Evolutionary conservation across 371 early-diverging fungal species (phyloP).

Genomic region (Thermomucor indicae-seudaticae): DNA sequence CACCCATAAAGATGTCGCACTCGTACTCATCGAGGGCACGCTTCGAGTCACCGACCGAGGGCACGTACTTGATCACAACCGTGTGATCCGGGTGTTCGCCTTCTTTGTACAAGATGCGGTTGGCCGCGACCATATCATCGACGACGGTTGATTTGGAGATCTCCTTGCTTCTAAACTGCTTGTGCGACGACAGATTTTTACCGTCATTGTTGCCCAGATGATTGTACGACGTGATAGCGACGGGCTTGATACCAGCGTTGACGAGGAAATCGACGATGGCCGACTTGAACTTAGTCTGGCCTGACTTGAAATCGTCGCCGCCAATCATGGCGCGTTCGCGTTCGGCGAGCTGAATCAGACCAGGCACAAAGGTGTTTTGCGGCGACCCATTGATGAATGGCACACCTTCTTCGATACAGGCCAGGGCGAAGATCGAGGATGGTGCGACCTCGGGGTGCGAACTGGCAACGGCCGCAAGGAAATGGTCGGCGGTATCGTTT

Average conservation of each 20-base stretch:
- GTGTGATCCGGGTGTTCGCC: slow-evolving; percentile 95
- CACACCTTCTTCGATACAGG: slow-evolving; percentile 89
- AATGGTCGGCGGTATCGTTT: slow-evolving; percentile 93
- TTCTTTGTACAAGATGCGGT: slow-evolving; percentile 80
- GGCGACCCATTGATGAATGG: slow-evolving; percentile 98
- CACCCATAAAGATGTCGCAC: slow-evolving; percentile 97
- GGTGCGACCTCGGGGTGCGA: slow-evolving; percentile 91
- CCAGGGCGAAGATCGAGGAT: slow-evolving; percentile 95
- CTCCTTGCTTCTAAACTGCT: slow-evolving; percentile 97
- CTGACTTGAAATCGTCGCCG: slow-evolving; percentile 98
- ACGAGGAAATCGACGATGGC: slow-evolving; percentile 97
- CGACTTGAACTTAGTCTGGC: slow-evolving; percentile 98
- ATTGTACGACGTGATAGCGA: slow-evolving; percentile 95
- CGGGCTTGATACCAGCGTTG: slow-evolving; percentile 96
- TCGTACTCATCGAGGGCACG: slow-evolving; percentile 97
- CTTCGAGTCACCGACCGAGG: slow-evolving; percentile 95
- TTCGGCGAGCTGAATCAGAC: slow-evolving; percentile 85
- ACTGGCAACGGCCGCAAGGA: slow-evolving; percentile 73
- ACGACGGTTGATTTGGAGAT: slow-evolving; percentile 97
- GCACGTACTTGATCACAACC: slow-evolving; percentile 97
- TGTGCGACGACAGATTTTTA: slow-evolving; percentile 92
- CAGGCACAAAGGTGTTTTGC: slow-evolving; percentile 98
- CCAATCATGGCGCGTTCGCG: slow-evolving; percentile 86
- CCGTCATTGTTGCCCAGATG: slow-evolving; percentile 99
- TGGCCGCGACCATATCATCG: slow-evolving; percentile 97